Evolutionary conservation across 2,329 filamentous ascomycete species (phyloP), one percentile per base, ranked within the genome.

Genomic region (Zymoseptoria pseudotritici): DNA sequence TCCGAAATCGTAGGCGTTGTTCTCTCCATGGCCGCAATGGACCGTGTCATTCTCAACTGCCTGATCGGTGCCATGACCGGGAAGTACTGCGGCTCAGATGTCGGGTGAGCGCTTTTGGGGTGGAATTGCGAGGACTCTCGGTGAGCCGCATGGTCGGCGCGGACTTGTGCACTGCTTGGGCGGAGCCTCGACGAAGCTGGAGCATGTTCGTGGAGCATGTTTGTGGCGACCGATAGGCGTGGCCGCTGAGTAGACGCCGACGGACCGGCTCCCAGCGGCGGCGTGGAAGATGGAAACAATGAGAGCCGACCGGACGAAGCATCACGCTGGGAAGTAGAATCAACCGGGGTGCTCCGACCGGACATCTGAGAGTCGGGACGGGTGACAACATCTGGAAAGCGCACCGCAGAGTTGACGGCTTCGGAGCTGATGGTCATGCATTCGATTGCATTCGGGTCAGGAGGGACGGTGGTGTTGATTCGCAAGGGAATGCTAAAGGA

Each of bases 381-480:
- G 7, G 36, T 46, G 3, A 46, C 17, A n/a, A 13, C 17, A n/a
- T 46, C 36, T 17, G 36, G 36, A n/a, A 46, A 46, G 13, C 36
- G 36, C 36, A 6, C 36, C 7, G 36, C 36, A 46, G 36, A 46
- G 36, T 26, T n/a, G 50, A 56, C 24, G 54, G 52, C 11, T 57
- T 61, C 19, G 54, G 55, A 42, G 59, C 31, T 50, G 36, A 46
- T 46, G 36, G 36, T 46, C 36, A 46, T 46, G 36, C 36, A 13
- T n/a, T 46, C 36, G 17, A 46, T 46, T 46, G 36, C 36, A 46
- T 56, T 54, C 11, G 61, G 22, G 13, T 46, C 52, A 7, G 57
- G 26, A 17, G 67, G 46, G 66, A 72, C 36, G 68, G 69, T 58
- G 66, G 75, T 71, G 55, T 76, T 75, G 50, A 75, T 61, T 54